Evolutionary conservation across 768 basidiomycete genomes (phyloP), one percentile per base, ranked within the genome.

Genomic region (Calocybe gangraenosa): DNA sequence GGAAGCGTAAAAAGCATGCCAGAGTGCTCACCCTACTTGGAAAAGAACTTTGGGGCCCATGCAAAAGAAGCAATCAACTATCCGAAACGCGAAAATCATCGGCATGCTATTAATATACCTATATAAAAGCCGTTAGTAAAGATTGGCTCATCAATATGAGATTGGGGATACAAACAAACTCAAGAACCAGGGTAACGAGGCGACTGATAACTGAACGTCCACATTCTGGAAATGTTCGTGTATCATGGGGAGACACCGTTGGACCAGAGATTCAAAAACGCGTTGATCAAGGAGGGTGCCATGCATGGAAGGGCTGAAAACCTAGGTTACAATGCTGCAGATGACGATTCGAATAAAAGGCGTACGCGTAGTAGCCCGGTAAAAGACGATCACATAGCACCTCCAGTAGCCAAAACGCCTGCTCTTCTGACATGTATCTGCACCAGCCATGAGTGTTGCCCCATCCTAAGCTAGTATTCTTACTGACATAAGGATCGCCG

Each of bases 11-110:
- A 37, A 45, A 13, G 22, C 42, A 36, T 13, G 46, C 20, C 37
- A 37, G 4, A 30, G 28, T 19, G 67, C 86, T 64, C 62, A 93
- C 91, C 93, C 95, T 43, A 99, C 91, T 79, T 99, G 96, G 72
- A 99, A 99, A 33, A 99, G 69, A 1, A 99, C 96, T 57, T 95
- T 98, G 0, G 94, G 92, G 0, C 96, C 96, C 95, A 99, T 97
- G 55, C 92, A 93, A 68, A 97, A 86, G 71, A 97, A 94, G 62
- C 94, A 97, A 61, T 98, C 94, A 2, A 94, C 92, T 59, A 96
- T 90, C 23, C 96, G 82, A 73, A 96, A 99, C 0, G 95, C 95
- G 58, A 98, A 99, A 33, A 99, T 83, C 80, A 98, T 87, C 1
- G 93, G 90, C 90, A 93, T 92, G 59, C 86, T 90, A 65, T 92